Percentiles rank a stretch among this genome's conserved stretches.
Evolutionary conservation across 1,284 basidiomycete species (phyloP).

Genomic region (Moesziomyces antarcticus): DNA sequence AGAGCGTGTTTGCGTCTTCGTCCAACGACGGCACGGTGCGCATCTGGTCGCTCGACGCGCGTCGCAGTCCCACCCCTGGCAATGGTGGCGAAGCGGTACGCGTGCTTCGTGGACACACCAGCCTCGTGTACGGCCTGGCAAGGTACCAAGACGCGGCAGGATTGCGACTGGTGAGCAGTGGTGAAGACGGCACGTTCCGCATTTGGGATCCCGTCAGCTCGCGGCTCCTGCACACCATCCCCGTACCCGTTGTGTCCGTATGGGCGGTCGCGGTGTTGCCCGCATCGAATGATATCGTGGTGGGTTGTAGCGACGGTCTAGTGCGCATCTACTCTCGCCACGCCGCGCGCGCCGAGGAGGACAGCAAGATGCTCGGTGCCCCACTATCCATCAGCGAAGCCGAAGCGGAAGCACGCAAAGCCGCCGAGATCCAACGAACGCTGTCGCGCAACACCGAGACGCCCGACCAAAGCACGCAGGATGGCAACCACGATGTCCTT

Average conservation of each 20-base stretch:
- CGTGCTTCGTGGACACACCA: conserved; percentile 29
- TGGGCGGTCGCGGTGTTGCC: conserved; percentile 46
- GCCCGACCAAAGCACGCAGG: neutral
- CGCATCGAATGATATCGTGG: conserved; percentile 35
- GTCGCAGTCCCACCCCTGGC: conserved; percentile 26
- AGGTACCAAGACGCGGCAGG: conserved; percentile 1
- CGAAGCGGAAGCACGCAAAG: conserved; percentile 5
- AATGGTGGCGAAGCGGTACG: conserved; percentile 44
- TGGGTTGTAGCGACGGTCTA: conserved; percentile 40
- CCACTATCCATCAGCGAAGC: conserved; percentile 19
- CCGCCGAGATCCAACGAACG: neutral
- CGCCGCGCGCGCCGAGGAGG: neutral
- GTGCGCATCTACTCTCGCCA: conserved; percentile 43
- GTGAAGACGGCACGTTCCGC: conserved; percentile 45
- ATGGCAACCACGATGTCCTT: conserved; percentile 40
- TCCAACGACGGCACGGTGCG: conserved; percentile 47
- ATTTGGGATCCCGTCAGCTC: conserved; percentile 33
- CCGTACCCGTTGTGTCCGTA: conserved; percentile 37
- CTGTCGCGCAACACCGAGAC: neutral
- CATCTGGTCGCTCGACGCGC: conserved; percentile 38
- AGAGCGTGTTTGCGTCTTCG: conserved; percentile 32
- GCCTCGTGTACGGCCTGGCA: conserved; percentile 42
- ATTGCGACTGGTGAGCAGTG: conserved; percentile 28
- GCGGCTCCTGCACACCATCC: conserved; percentile 22
- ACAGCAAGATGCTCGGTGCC: conserved; percentile 16